Conservation (phyloP, 202 grass and related monocot genomes). For the Elaeis oleifera region DNA sequence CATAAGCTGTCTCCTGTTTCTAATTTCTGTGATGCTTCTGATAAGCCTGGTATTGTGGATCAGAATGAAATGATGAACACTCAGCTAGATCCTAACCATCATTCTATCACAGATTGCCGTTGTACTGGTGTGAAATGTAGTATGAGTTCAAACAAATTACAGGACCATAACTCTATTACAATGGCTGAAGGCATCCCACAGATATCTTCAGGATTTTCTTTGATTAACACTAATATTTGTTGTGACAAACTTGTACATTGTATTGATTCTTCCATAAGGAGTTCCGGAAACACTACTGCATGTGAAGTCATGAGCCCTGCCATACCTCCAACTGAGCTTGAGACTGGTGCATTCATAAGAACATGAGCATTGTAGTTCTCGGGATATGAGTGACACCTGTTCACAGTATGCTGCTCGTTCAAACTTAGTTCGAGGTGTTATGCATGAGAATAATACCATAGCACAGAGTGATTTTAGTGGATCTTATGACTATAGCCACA, state of each 20-base stretch:
- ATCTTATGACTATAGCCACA: slow-evolving; percentile 46
- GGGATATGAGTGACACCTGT: slow-evolving; percentile 17
- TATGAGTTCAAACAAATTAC: slow-evolving; percentile 28
- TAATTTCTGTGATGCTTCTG: slow-evolving; percentile 24
- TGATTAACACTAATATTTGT: slow-evolving; percentile 17
- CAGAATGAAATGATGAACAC: slow-evolving; percentile 22
- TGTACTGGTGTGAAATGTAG: slow-evolving; percentile 21
- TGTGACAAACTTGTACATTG: slow-evolving; percentile 21
- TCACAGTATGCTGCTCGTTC: slow-evolving; percentile 34
- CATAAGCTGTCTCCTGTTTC: slow-evolving; percentile 24
- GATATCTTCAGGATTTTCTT: slow-evolving; percentile 20
- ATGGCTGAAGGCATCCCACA: slow-evolving; percentile 22
- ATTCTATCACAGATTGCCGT: slow-evolving; percentile 16
- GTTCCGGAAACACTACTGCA: slow-evolving; percentile 22
- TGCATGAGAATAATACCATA: slow-evolving; percentile 30
- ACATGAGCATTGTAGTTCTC: slow-evolving; percentile 28
- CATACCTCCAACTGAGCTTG: slow-evolving; percentile 16
- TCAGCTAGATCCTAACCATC: slow-evolving; percentile 17
- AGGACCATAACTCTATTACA: slow-evolving; percentile 13
- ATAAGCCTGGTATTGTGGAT: slow-evolving; percentile 20
- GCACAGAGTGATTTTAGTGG: slow-evolving; percentile 42
- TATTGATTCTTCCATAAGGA: slow-evolving; percentile 24
- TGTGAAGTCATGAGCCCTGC: slow-evolving; percentile 4
- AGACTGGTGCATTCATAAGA: slow-evolving; percentile 1
- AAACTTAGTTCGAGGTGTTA: slow-evolving; percentile 29